These are phyloP conservation scores for Conoideocrella luteorostrata DNA, from an alignment of 2,329 filamentous ascomycete species.

Conservation along the genomic window DNA sequence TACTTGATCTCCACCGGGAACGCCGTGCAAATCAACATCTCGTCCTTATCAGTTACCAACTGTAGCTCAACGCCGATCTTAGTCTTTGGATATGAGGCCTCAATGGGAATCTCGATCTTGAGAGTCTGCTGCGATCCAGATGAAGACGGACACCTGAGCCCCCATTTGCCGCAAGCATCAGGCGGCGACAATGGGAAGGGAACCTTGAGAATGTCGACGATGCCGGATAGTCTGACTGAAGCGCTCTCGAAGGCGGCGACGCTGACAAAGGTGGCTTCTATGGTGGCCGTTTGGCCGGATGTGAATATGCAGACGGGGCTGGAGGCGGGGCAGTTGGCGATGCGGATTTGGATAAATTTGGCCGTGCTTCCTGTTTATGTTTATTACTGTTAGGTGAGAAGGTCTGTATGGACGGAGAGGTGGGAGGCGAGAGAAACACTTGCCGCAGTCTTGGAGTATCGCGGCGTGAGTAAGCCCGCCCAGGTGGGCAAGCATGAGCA, in stretches of 20 bases:
- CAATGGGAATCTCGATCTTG: neutral
- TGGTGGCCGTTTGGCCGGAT: neutral
- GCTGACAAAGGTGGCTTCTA: conserved; percentile 3
- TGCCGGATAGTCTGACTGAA: neutral
- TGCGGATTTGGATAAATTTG: conserved; percentile 3
- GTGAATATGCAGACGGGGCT: conserved; percentile 2
- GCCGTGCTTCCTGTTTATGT: conserved; percentile 3
- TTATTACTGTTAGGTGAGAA: neutral
- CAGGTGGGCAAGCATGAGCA: neutral
- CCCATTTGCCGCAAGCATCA: conserved; percentile 7
- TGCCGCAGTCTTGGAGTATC: conserved; percentile 4
- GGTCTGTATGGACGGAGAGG: neutral
- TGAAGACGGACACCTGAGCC: conserved; percentile 3
- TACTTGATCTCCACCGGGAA: conserved; percentile 6
- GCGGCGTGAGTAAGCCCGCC: neutral
- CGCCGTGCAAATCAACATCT: conserved; percentile 5
- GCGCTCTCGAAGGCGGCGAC: neutral
- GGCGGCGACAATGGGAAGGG: neutral
- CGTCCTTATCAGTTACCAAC: neutral
- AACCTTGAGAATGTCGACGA: neutral
- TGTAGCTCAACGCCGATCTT: neutral
- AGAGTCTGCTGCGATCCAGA: conserved; percentile 2
- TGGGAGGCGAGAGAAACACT: neutral
- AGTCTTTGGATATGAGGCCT: neutral
- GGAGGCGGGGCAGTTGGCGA: conserved; percentile 8